Base-by-base conservation (phyloP, 129 eudicot genomes). In the Mikania micrantha region DNA sequence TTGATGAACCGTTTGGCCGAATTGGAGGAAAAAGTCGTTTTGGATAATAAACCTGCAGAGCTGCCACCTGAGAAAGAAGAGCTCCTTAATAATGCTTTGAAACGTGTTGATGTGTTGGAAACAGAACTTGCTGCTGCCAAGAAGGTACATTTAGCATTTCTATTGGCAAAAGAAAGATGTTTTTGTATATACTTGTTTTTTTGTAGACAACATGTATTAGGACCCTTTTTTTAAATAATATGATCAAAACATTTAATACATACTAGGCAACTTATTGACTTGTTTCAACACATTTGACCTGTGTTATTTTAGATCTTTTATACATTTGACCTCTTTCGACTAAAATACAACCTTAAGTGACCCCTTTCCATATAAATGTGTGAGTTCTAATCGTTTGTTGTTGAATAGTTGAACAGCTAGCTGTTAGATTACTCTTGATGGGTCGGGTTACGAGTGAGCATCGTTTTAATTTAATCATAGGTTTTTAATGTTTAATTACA, bases 21-120 rank as follows among this genome's bases (percentile, higher is more conserved):
- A n/a, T 76, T 94, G 42, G 99, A 94, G 81, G 94, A 84, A 27
- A 87, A 81, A 77, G 79, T 87, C 27, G 22, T 42, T 41, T 82
- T 90, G 24, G 49, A 53, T 68, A 71, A 74, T 27, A 90, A 85
- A 71, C 87, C 94, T 2, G 64, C 83, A 1, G 38, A 72, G 35
- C 78, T 94, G 86, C 88, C 99, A 2, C 90, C 91, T 0, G 97
- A 94, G 71, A 89, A 87, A 69, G 97, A 94, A 78, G 88, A 87
- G 70, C 65, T 89, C 83, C 85, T 94, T 24, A 85, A 79, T 66
- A 58, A 50, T 36, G 91, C 97, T 62, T 67, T 94, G 75, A 65
- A 60, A 25, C 87, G 97, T 24, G 85, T 90, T 12, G 75, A 69
- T 42, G 68, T 64, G 17, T 75, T 91, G 78, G 97, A 91, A 84